Base-by-base conservation (phyloP, 352 stramenopile genomes). In the Nothophytophthora sp. region DNA sequence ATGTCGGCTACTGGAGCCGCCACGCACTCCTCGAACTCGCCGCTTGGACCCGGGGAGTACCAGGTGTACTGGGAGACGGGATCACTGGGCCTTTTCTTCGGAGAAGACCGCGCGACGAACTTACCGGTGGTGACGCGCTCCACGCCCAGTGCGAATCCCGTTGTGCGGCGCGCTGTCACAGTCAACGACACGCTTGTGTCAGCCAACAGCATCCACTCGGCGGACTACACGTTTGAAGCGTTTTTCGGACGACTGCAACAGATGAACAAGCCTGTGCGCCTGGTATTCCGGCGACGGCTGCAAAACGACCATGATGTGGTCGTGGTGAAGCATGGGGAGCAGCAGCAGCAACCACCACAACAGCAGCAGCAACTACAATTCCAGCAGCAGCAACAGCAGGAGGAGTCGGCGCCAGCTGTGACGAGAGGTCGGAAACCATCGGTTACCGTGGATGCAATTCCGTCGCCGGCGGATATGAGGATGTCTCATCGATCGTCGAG, bases 221-320 rank as follows among this genome's bases (percentile, higher is more conserved):
- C 63, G 1, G 77, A 92, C 27, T 89, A 82, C 47, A 73, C 75
- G 45, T 95, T 95, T 19, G 79, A 90, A 43, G 68, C 77, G 3
- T 95, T 95, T 45, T 95, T 95, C 49, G 73, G 73, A 19, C 60
- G 79, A 3, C 57, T 95, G 4, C 82, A 93, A 41, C 77, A 95
- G 22, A 90, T 92, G 82, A 86, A 81, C 44, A 95, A 95, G 44
- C 85, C 85, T 3, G 84, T 95, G 6, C 71, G 70, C 16, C 60
- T 95, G 4, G 73, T 89, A 19, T 93, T 95, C 27, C 72, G 80
- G 10, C 63, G 63, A 60, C 69, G 48, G 24, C 64, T 67, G 29
- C 38, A 60, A 9, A 60, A 53, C 37, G 64, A 73, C 43, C 46
- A 62, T 53, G 60, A 12, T 12, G 6, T 50, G 23, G 60, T 73